These are phyloP conservation scores for Sporothrix humicola DNA, from an alignment of 2,329 filamentous ascomycete species.

Conservation along the genomic window DNA sequence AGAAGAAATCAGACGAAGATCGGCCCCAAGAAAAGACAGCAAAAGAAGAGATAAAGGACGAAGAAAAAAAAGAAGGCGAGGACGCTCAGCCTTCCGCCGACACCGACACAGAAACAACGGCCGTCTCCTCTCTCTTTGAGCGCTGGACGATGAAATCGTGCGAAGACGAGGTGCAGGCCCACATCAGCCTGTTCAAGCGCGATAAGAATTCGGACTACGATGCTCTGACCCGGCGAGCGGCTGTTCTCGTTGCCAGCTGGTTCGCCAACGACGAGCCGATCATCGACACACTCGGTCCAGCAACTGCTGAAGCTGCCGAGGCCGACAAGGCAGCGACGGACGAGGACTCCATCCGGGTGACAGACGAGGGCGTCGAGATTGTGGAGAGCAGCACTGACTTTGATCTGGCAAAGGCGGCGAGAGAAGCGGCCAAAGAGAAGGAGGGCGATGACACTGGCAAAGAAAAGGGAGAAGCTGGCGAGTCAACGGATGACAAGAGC, in stretches of 20 bases:
- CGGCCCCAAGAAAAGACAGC: not conserved
- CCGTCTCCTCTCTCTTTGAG: conserved; percentile 50
- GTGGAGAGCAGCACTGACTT: conserved; percentile 12
- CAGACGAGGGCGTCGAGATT: conserved; percentile 37
- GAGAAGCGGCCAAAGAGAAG: not conserved
- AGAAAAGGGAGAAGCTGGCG: too few species aligned
- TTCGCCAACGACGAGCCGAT: conserved; percentile 54
- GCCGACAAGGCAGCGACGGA: conserved; percentile 37
- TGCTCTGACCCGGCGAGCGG: conserved; percentile 64
- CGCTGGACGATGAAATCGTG: conserved; percentile 67
- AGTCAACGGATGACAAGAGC: not conserved
- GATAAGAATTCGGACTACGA: conserved; percentile 69
- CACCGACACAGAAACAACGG: conserved; percentile 11
- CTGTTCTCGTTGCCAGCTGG: conserved; percentile 64
- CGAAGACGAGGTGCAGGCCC: conserved; percentile 74
- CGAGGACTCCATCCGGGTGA: conserved; percentile 34
- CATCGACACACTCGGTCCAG: conserved; percentile 47
- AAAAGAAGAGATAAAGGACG: not conserved
- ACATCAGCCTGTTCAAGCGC: conserved; percentile 69
- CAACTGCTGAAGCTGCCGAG: conserved; percentile 38
- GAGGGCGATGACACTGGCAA: not conserved
- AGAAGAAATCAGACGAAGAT: not conserved
- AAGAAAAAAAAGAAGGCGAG: conserved; percentile 39
- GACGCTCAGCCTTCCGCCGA: not conserved
- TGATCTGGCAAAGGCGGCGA: not conserved